These are phyloP conservation scores for Trametes cinnabarina DNA, from an alignment of 768 basidiomycete species.

Conservation along the genomic window DNA sequence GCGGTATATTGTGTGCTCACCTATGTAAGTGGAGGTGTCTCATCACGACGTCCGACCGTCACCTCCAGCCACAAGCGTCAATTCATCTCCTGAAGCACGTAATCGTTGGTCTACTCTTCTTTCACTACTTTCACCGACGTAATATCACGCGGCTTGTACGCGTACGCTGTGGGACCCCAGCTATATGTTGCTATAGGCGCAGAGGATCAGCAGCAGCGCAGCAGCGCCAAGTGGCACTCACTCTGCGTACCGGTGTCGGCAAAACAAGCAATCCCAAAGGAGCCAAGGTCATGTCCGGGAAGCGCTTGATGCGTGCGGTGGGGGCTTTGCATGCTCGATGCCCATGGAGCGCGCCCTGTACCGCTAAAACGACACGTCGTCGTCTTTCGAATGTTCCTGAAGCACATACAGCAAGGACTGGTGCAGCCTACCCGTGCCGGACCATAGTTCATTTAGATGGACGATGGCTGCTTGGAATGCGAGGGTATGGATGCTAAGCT, in stretches of 20 bases:
- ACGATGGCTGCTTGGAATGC: constrained; percentile 10
- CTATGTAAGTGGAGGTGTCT: not conserved
- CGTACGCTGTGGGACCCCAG: not conserved
- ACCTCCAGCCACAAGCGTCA: not conserved
- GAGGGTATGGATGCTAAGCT: constrained; percentile 14
- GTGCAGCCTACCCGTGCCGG: constrained; percentile 14
- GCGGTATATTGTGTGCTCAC: not conserved
- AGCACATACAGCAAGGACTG: not conserved
- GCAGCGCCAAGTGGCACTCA: not conserved
- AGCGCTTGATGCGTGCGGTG: constrained; percentile 13
- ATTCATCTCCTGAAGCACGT: not conserved
- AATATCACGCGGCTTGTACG: not conserved
- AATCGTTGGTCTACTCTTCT: not conserved
- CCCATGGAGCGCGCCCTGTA: not conserved
- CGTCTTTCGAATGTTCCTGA: constrained; percentile 12
- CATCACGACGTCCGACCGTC: not conserved
- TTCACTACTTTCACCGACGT: not conserved
- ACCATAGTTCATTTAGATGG: constrained; percentile 2
- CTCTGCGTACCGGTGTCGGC: not conserved
- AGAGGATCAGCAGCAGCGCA: constrained; percentile 9
- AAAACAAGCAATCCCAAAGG: constrained; percentile 8
- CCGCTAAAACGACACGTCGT: constrained; percentile 1
- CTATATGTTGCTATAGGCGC: constrained; percentile 1
- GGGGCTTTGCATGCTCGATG: not conserved
- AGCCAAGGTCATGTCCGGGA: constrained; percentile 2